Evolutionary conservation across 2,329 filamentous ascomycete genomes (phyloP).

Genomic region (Scedosporium aurantiacum): DNA sequence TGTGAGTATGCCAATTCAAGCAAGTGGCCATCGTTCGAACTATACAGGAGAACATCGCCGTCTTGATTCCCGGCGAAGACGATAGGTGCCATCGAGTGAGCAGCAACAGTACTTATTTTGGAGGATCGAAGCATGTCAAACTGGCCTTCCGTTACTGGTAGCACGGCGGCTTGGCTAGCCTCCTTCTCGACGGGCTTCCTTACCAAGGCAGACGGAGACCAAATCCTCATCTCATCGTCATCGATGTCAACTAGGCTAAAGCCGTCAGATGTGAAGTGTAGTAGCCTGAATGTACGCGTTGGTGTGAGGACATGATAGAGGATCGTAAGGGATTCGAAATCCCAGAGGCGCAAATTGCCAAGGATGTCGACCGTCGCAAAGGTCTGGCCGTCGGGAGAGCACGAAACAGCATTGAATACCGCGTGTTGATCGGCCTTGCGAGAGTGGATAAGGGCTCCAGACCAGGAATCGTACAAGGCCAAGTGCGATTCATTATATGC

Average conservation of each 20-base stretch:
- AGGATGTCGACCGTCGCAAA: conserved; percentile 11
- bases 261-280: conserved; percentile 13
- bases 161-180: conserved; percentile 5
- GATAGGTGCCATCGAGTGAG: background rate
- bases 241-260: conserved; percentile 12
- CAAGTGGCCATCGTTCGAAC: no score
- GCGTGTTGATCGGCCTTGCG: background rate
- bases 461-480: conserved; percentile 13
- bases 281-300: conserved; percentile 9
- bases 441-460: conserved; percentile 5
- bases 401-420: background rate
- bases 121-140: background rate
- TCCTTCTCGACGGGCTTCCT: conserved; percentile 13
- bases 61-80: background rate
- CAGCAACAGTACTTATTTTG: background rate
- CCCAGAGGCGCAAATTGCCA: conserved; percentile 13
- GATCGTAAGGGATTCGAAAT: conserved; percentile 13
- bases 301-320: conserved; percentile 13
- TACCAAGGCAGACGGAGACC: conserved; percentile 14
- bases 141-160: background rate
- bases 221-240: conserved; percentile 14
- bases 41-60: background rate
- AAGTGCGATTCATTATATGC: conserved; percentile 12
- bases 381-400: conserved; percentile 12
- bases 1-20: no score